Evolutionary conservation across 2,329 filamentous ascomycete species (phyloP), one percentile per base, ranked within the genome.

Genomic region (Fusarium bactridioides): DNA sequence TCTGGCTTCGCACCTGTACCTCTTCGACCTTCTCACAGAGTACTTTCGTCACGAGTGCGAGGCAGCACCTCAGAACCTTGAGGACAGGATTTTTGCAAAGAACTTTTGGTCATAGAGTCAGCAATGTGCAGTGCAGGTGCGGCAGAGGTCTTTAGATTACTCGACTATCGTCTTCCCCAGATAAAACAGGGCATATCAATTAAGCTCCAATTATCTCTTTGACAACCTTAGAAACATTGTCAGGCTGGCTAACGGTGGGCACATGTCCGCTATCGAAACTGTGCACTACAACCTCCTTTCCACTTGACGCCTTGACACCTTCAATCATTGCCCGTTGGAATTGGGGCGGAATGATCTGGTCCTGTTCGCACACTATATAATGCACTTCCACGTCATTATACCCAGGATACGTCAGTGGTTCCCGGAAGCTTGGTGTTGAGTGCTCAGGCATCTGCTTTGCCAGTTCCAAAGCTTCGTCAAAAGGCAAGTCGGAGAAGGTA

Each of bases 361-460:
- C 70, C 37, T 69, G 41, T 13, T 69, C 64, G 10, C 71, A 74
- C 2, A 74, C 37, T 5, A 74, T 60, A 7, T 73, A 73, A 16
- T 73, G 56, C 8, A 71, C 67, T 4, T 74, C 44, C 5, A 74
- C 70, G 4, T 74, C 67, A 9, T 73, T 68, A 3, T 74, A 74
- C 0, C 71, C 71, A 35, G 70, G 40, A 5, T 73, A 73, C 0
- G 60, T 74, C 31, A 74, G 18, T 21, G 63, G 63, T 3, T 74
- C 70, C 12, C 43, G 41, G 21, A 74, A 73, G 37, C 70, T 74
- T 5, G 56, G 15, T 1, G 67, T 73, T 6, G 71, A 73, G 40
- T 74, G 70, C 5, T 57, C 51, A 0, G 37, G 23, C 67, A 73
- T 68, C 29, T 65, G 37, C 40, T 64, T 71, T 13, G 59, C 53